These are phyloP conservation scores for Primulina eburnea DNA, from an alignment of 257 asterid genomes.

Conservation along the genomic window DNA sequence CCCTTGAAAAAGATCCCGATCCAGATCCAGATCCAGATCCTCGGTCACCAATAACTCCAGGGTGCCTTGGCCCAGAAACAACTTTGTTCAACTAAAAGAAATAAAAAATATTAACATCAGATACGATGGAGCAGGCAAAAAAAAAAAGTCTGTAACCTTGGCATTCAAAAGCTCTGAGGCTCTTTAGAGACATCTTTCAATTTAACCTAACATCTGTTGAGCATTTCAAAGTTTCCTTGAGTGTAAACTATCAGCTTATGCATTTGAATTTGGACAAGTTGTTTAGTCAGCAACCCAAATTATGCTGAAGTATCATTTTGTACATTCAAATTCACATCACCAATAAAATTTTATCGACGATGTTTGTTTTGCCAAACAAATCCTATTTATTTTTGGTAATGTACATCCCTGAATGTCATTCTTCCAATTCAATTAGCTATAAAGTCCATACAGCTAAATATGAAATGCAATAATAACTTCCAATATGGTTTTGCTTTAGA, in stretches of 20 bases:
- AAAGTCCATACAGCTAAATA: not conserved
- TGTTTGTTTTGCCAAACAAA: no score
- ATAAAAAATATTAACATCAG: not conserved
- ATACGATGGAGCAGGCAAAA: not conserved
- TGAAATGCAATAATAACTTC: not conserved
- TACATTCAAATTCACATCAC: not conserved
- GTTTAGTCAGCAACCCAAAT: not conserved
- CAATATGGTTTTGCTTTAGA: not conserved
- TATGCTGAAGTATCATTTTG: not conserved
- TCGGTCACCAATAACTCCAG: constrained; percentile 56
- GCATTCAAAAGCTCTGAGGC: not conserved
- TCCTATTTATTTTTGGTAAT: not conserved
- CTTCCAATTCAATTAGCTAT: not conserved
- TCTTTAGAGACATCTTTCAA: not conserved
- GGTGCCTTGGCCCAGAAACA: constrained; percentile 50
- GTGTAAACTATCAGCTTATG: not conserved
- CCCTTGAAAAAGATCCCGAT: constrained; percentile 46
- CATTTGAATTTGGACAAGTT: not conserved
- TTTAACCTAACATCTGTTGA: not conserved
- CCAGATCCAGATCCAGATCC: constrained; percentile 29
- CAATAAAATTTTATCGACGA: not conserved
- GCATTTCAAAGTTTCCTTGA: not conserved
- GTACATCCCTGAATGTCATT: not conserved
- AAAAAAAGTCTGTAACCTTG: not conserved
- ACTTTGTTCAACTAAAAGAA: constrained; percentile 48